Base-by-base conservation (phyloP, 1,284 basidiomycete genomes). In the Hymenochaete sp. region DNA sequence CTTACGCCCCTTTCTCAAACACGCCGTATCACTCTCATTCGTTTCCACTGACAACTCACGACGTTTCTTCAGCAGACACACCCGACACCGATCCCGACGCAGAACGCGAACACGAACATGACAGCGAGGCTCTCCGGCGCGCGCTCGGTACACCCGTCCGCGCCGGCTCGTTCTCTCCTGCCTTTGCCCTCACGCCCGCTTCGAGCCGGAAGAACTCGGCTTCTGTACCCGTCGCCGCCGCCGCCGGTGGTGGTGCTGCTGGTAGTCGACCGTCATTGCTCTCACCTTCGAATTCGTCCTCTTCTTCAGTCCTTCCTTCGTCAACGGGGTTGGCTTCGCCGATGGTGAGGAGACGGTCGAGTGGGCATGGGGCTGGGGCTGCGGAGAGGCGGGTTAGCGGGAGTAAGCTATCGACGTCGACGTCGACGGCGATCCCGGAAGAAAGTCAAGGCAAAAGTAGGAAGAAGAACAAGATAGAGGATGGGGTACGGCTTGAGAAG, bases 121-220 rank as follows among this genome's bases (percentile, higher is more conserved):
- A n/a, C 21, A 18, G n/a, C n/a, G 11, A 16, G 4, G 32, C 31
- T 6, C 26, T 50, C 27, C 44, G 44, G 16, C 16, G 33, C 21
- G 46, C 45, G 35, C 22, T 50, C 8, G 48, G 44, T 10, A 50
- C 48, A 13, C 48, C 48, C 9, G 35, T 38, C 21, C 44, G 48
- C 5, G 42, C 44, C 16, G 48, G 48, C 5, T 50, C 48, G 8
- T 46, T 50, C 33, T 27, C 48, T 35, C 14, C 32, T n/a, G 21
- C 14, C 21, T n/a, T 35, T 8, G 32, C 32, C 5, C 32, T 19
- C 14, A 35, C 14, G 8, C 32, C 32, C 9, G 24, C 21, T 22
- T 19, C 21, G 11, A n/a, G 28, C 25, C 27, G 5, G 26, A 21
- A 29, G 13, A 37, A 16, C 21, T 14, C 37, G 2, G 11, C 21